Percentiles rank a stretch among this genome's conserved stretches.
phyloP scores from a whole-genome alignment of 1,284 basidiomycete species.

The Ceraceosorus bombacis region DNA sequence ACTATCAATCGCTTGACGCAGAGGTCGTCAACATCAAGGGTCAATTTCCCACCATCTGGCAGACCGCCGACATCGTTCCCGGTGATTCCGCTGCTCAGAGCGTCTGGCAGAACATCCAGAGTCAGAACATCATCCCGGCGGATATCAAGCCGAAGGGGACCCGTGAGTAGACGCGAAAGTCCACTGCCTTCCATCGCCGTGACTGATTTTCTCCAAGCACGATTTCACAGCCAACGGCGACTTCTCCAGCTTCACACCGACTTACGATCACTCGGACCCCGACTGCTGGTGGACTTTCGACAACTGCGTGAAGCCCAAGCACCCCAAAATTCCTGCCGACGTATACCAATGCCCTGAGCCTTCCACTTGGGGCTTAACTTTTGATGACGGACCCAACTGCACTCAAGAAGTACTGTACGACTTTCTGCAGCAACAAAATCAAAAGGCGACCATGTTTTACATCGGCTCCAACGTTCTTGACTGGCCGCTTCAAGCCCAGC shows the following conservation, averaged over 20 bases:
- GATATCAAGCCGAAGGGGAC: constrained; percentile 48
- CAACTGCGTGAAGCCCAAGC: constrained; percentile 42
- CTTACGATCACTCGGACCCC: constrained; percentile 22
- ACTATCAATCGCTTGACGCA: too few species aligned
- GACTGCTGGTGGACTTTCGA: constrained; percentile 44
- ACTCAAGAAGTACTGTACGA: constrained; percentile 55
- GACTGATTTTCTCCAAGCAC: background rate
- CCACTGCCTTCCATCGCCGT: background rate
- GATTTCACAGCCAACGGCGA: constrained; percentile 39
- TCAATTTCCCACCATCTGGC: constrained; percentile 45
- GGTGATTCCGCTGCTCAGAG: constrained; percentile 49
- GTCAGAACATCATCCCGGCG: constrained; percentile 45
- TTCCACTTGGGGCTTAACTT: constrained; percentile 53
- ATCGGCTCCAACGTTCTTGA: constrained; percentile 55
- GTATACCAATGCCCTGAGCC: constrained; percentile 51
- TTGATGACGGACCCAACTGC: constrained; percentile 53
- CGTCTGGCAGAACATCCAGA: constrained; percentile 45
- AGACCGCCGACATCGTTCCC: constrained; percentile 47
- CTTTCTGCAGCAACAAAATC: constrained; percentile 51
- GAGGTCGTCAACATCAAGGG: constrained; percentile 25
- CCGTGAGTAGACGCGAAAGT: constrained; percentile 1
- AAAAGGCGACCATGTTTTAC: constrained; percentile 53
- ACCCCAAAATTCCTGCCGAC: constrained; percentile 51
- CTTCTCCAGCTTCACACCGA: constrained; percentile 12
- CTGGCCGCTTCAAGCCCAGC: constrained; percentile 55